A percentile compares a stretch with the other conserved stretches of the same genome.
These are phyloP conservation scores for Linum tenue DNA, from an alignment of 345 rosid species.

Conservation along the genomic window DNA sequence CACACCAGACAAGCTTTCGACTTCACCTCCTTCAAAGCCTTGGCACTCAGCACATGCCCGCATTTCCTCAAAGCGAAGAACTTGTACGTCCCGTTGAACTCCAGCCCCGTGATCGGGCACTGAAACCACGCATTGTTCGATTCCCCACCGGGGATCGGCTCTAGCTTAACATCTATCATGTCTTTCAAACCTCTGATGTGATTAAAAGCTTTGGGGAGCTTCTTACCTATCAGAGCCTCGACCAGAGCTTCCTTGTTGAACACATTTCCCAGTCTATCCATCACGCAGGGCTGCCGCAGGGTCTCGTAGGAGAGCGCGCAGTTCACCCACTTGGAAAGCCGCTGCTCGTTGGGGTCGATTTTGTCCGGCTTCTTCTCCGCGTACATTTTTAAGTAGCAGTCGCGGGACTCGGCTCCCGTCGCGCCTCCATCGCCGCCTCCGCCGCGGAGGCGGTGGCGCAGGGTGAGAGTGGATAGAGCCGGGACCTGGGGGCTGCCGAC, in stretches of 20 bases:
- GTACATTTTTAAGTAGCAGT: slow-evolving; percentile 94
- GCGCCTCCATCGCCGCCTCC: slow-evolving; percentile 99
- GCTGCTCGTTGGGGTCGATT: slow-evolving; percentile 84
- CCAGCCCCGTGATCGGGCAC: slow-evolving; percentile 74
- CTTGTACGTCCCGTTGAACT: slow-evolving; percentile 76
- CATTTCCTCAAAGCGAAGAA: slow-evolving; percentile 66
- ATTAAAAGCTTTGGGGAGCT: slow-evolving; percentile 54
- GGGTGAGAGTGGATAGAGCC: slow-evolving; percentile 46
- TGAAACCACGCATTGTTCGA: slow-evolving; percentile 40
- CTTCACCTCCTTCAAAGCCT: slow-evolving; percentile 88
- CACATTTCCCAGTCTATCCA: slow-evolving; percentile 73
- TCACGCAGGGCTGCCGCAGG: slow-evolving; percentile 65
- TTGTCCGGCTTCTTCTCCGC: slow-evolving; percentile 91
- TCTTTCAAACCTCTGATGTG: slow-evolving; percentile 79
- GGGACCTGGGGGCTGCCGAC: slow-evolving; percentile 34
- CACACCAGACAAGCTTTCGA: slow-evolving; percentile 83
- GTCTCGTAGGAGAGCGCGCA: slow-evolving; percentile 81
- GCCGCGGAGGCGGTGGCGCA: slow-evolving; percentile 51
- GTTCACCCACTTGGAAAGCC: slow-evolving; percentile 79
- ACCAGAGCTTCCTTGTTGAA: slow-evolving; percentile 82
- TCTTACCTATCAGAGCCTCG: slow-evolving; percentile 58
- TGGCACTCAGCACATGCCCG: slow-evolving; percentile 87
- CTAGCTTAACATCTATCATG: slow-evolving; percentile 56
- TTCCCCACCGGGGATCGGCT: slow-evolving; percentile 43
- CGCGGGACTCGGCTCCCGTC: slow-evolving; percentile 90